phyloP scores from a whole-genome alignment of 2,329 filamentous ascomycete species.

The Cadophora sp. region DNA sequence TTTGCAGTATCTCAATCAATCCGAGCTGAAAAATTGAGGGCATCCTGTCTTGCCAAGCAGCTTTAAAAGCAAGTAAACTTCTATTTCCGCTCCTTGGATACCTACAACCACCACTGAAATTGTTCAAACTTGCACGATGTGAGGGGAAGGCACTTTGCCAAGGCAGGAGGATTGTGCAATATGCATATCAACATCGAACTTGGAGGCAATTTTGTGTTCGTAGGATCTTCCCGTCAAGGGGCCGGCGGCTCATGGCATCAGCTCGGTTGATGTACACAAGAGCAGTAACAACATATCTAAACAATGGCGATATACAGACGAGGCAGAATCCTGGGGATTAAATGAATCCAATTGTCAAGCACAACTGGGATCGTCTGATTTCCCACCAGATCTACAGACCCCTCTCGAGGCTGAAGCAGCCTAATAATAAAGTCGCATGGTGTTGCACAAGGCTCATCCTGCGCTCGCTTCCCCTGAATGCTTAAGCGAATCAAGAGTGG shows the following conservation, averaged over 20 bases:
- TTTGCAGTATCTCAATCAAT: neutral
- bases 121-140: neutral
- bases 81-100: neutral
- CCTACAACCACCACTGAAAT: neutral
- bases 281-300: neutral
- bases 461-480: conserved; percentile 12
- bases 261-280: neutral
- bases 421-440: neutral
- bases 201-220: neutral
- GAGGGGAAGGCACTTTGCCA: neutral
- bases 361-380: neutral
- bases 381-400: neutral
- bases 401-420: conserved; percentile 2
- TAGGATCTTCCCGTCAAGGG: conserved; percentile 6
- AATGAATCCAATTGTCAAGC: neutral
- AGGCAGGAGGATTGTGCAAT: neutral
- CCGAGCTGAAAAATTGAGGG: neutral
- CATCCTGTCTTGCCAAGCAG: conserved; percentile 12
- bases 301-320: neutral
- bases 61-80: neutral
- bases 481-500: conserved; percentile 6
- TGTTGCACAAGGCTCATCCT: conserved; percentile 5
- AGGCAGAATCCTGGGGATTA: neutral
- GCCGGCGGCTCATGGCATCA: conserved; percentile 1
- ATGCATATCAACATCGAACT: neutral